Conservation (phyloP, 2,329 filamentous ascomycete species). For the Aureobasidium pullulans region DNA sequence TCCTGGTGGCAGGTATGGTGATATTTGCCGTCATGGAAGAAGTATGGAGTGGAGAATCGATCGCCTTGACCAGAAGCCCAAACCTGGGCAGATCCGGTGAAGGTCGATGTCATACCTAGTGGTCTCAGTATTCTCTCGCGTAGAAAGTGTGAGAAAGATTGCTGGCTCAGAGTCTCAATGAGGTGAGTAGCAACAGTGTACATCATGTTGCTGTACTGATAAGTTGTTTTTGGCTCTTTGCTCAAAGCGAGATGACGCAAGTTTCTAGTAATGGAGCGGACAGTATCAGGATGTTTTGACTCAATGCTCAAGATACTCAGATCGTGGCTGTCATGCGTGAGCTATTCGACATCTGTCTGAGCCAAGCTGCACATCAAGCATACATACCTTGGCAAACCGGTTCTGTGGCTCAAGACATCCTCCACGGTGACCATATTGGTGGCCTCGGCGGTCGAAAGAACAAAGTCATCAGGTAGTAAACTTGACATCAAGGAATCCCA, state of each 20-base stretch:
- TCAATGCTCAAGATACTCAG: conserved; percentile 25
- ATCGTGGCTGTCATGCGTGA: conserved; percentile 26
- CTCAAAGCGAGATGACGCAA: conserved; percentile 41
- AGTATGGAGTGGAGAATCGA: conserved; percentile 38
- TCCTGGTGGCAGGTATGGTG: conserved; percentile 24
- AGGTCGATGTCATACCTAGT: conserved; percentile 42
- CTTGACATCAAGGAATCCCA: conserved; percentile 30
- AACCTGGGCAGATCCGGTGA: conserved; percentile 23
- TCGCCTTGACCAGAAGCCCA: conserved; percentile 19
- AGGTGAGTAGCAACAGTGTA: conserved; percentile 40
- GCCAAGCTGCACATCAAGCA: conserved; percentile 14
- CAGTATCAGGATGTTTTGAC: conserved; percentile 26
- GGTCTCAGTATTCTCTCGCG: conserved; percentile 38
- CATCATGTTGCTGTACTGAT: conserved; percentile 47
- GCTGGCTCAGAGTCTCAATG: conserved; percentile 37
- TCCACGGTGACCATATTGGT: conserved; percentile 47
- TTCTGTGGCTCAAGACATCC: conserved; percentile 48
- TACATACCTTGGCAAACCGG: conserved; percentile 43
- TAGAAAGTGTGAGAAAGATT: conserved; percentile 35
- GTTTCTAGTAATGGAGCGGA: conserved; percentile 35
- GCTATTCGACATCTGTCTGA: no score
- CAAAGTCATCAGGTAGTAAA: conserved; percentile 47
- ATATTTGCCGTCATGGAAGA: conserved; percentile 28
- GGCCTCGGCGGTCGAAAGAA: conserved; percentile 39
- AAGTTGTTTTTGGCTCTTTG: conserved; percentile 38